Percentiles rank a stretch among this genome's conserved stretches.
phyloP scores from a whole-genome alignment of 2,329 filamentous ascomycete species.

The Trichoderma sp. region DNA sequence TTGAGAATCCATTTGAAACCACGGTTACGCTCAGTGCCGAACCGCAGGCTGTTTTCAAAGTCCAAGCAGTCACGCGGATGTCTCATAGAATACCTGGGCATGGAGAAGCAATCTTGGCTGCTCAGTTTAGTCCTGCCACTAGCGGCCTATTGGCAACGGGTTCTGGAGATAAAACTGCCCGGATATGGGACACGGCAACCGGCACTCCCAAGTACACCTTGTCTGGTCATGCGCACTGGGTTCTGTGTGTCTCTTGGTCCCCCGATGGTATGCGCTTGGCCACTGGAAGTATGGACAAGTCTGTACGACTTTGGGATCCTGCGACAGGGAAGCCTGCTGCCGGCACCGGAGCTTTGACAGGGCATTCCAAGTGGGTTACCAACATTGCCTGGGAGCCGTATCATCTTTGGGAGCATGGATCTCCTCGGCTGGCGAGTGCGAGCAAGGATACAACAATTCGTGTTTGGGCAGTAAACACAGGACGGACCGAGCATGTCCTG shows the following conservation, averaged over 20 bases:
- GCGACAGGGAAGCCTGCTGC: conserved; percentile 72
- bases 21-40: conserved; percentile 59
- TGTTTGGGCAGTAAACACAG: conserved; percentile 80
- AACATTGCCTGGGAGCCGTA: conserved; percentile 92
- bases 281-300: conserved; percentile 91
- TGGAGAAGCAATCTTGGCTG: conserved; percentile 83
- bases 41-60: conserved; percentile 91
- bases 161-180: conserved; percentile 85
- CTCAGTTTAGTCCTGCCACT: conserved; percentile 79
- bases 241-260: conserved; percentile 83
- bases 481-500: conserved; percentile 77
- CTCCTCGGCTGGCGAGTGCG: conserved; percentile 78
- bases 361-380: conserved; percentile 87
- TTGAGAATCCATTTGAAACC: conserved; percentile 59
- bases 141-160: conserved; percentile 82
- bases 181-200: conserved; percentile 94
- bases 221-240: conserved; percentile 87
- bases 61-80: conserved; percentile 88
- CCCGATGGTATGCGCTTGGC: conserved; percentile 80
- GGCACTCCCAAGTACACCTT: conserved; percentile 85
- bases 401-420: conserved; percentile 74
- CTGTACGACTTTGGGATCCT: conserved; percentile 86
- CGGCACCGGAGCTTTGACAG: conserved; percentile 66
- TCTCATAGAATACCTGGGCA: conserved; percentile 88
- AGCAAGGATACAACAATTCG: conserved; percentile 88